These are phyloP conservation scores for Aspergillus bombycis DNA, from an alignment of 2,329 filamentous ascomycete species.

Conservation along the genomic window DNA sequence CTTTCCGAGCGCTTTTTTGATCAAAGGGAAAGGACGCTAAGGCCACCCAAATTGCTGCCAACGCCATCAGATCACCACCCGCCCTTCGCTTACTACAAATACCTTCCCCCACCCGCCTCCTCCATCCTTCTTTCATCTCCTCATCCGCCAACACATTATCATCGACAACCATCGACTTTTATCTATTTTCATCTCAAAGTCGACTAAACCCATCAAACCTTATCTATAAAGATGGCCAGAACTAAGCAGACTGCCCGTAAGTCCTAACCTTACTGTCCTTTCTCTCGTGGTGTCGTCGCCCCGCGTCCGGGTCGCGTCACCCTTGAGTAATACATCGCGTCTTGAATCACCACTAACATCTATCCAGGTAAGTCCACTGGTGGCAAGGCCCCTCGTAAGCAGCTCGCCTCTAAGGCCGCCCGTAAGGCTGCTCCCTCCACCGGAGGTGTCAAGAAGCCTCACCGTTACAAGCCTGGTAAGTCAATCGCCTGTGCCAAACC, in stretches of 20 bases:
- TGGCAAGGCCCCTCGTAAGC: conserved; percentile 82
- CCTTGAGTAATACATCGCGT: conserved; percentile 17
- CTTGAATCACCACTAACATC: conserved; percentile 31
- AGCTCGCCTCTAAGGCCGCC: conserved; percentile 98
- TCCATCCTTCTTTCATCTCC: conserved; percentile 42
- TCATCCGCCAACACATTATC: conserved; percentile 18
- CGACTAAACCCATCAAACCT: conserved; percentile 33
- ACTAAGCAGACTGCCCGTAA: conserved; percentile 59
- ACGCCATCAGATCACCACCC: conserved; percentile 40
- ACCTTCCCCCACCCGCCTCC: conserved; percentile 44
- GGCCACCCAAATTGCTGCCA: conserved; percentile 29
- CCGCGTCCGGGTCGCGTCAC: conserved; percentile 24
- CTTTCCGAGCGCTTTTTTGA: conserved; percentile 39
- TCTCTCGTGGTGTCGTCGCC: conserved; percentile 17
- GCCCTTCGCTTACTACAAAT: conserved; percentile 42
- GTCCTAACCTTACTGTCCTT: conserved; percentile 34
- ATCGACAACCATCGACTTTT: conserved; percentile 29
- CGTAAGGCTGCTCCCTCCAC: conserved; percentile 98
- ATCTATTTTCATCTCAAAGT: conserved; percentile 32
- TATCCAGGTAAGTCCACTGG: conserved; percentile 70
- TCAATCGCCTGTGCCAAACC: conserved; percentile 12
- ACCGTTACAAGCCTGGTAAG: conserved; percentile 80
- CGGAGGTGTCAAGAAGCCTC: conserved; percentile 95
- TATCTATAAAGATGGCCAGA: conserved; percentile 50
- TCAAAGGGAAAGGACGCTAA: conserved; percentile 33